Conservation (phyloP, 2,329 filamentous ascomycete genomes). For the Gyromitra esculenta region DNA sequence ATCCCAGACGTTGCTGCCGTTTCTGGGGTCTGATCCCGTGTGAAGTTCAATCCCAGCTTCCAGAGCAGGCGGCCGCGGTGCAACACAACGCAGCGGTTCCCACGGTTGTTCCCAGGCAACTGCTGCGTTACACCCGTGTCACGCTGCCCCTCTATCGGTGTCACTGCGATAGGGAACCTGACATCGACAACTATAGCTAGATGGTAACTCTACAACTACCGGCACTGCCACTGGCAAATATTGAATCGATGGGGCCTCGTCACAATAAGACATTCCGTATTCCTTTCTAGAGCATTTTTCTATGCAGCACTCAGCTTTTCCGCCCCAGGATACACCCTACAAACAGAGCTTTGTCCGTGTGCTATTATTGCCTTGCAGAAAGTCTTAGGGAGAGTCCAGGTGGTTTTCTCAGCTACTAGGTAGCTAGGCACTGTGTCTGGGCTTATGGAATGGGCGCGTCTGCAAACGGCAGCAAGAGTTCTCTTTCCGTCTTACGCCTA, state of each 20-base stretch:
- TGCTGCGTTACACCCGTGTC: conserved; percentile 30
- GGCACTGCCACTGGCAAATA: conserved; percentile 7
- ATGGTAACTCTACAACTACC: conserved; percentile 20
- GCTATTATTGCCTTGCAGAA: conserved; percentile 43
- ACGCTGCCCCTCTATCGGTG: conserved; percentile 34
- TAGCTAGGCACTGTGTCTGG: neutral
- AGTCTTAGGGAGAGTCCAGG: conserved; percentile 32
- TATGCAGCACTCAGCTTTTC: conserved; percentile 1
- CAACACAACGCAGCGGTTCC: neutral
- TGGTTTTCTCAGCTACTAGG: conserved; percentile 17
- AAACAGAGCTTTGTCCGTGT: conserved; percentile 30
- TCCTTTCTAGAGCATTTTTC: conserved; percentile 30
- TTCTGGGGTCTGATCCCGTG: neutral
- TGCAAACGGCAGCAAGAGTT: too few relatives aligned
- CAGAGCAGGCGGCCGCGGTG: too few relatives aligned
- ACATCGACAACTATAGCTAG: neutral
- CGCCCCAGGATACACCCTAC: conserved; percentile 15
- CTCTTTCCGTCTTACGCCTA: too few relatives aligned
- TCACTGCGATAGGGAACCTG: conserved; percentile 25
- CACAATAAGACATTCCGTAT: conserved; percentile 21
- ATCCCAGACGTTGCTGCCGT: conserved; percentile 15
- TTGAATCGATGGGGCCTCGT: conserved; percentile 12
- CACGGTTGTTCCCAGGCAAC: neutral
- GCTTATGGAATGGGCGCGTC: too few relatives aligned
- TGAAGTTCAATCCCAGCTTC: conserved; percentile 11